Conservation (phyloP, 2,329 filamentous ascomycete genomes). For the Metarhizium brunneum region DNA sequence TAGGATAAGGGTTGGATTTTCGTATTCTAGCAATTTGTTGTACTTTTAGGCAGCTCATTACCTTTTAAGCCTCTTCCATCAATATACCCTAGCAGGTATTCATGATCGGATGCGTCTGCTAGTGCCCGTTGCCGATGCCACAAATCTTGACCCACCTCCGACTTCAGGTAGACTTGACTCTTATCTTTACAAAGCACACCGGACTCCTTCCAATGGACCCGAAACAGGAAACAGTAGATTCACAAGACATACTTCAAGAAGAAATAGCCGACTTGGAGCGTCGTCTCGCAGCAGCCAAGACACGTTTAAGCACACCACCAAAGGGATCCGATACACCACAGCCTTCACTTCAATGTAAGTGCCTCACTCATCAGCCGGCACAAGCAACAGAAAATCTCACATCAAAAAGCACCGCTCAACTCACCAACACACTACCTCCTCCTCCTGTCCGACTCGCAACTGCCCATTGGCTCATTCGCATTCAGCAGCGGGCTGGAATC, state of each 20-base stretch:
- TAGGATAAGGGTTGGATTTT: constrained; percentile 1
- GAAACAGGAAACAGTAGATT: constrained; percentile 8
- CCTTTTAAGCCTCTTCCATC: neutral
- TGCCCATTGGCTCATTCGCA: constrained; percentile 78
- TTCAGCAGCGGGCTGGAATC: constrained; percentile 79
- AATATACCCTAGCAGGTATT: neutral
- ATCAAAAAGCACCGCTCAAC: constrained; percentile 2
- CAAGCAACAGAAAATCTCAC: neutral
- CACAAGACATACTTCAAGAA: constrained; percentile 28
- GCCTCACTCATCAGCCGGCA: neutral
- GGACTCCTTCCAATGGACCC: constrained; percentile 16
- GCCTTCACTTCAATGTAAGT: neutral
- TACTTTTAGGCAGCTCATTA: neutral
- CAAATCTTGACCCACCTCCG: neutral
- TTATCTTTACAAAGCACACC: neutral
- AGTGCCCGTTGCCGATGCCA: neutral
- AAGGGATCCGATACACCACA: neutral
- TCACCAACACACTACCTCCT: constrained; percentile 55
- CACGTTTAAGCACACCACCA: constrained; percentile 24
- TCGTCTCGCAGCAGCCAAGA: constrained; percentile 35
- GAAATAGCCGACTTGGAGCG: constrained; percentile 52
- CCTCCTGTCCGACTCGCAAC: constrained; percentile 70
- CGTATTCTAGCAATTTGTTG: neutral
- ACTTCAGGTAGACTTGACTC: neutral
- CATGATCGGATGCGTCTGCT: neutral